Base-by-base conservation (phyloP, 2,329 filamentous ascomycete genomes). In the Aureobasidium sp. region DNA sequence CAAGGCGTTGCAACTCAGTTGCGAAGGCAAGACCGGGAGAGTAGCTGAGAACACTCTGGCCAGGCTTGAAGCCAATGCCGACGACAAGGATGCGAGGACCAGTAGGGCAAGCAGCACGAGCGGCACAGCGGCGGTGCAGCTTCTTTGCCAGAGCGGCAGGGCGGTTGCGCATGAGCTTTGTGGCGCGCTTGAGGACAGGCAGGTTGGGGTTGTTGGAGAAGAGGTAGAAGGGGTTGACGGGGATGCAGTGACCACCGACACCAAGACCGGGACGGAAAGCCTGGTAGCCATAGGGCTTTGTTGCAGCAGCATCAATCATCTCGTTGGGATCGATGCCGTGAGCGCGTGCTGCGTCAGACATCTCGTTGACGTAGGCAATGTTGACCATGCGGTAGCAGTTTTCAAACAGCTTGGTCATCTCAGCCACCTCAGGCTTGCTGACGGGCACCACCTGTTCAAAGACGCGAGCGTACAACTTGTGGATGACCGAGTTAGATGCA, bases 341-440 rank as follows among this genome's bases (percentile, higher is more conserved):
- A 52, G 48, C 27, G 27, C 54, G 53, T 33, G 57, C 42, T 27
- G 66, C 66, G 37, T 67, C 66, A 29, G 63, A 62, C 62, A 67
- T 67, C 54, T 67, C 66, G 40, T 67, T 67, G 40, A 62, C 66
- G 24, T 65, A 67, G 22, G 66, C 66, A 35, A 66, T 66, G 60
- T 64, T 65, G 52, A 67, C 62, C 66, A 67, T 67, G 27, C 66
- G 59, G 67, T 83, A 80, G 67, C 81, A 84, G 67, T 83, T 84
- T 63, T 83, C 81, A 66, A 82, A 84, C 14, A 84, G 71, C 70
- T 84, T 84, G 64, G 77, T 80, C 79, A 83, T 82, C 69, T 83
- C 81, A 1, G 81, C 81, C 1, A 82, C 80, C 66, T 84, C 81
- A 1, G 81, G 80, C 33, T 70, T 71, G 12, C 78, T 79, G 33